phyloP scores from a whole-genome alignment of 129 eudicot species.

The Artemisia argyi region DNA sequence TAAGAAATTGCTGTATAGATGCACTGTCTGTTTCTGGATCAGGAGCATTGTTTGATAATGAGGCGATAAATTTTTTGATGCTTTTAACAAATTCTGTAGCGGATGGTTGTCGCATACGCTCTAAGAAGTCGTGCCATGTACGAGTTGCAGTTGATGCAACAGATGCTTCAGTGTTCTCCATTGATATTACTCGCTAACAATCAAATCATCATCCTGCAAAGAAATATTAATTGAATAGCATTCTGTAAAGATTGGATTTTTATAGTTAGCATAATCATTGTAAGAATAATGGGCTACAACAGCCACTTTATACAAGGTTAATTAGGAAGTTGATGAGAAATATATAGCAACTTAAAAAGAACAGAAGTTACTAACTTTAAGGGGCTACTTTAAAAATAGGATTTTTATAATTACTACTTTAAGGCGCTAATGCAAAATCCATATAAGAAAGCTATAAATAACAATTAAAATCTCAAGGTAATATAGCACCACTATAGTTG shows the following conservation, averaged over 20 bases:
- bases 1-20: constrained; percentile 71
- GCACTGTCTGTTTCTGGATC: constrained; percentile 82
- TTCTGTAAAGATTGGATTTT: not conserved
- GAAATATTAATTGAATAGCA: not conserved
- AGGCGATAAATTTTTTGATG: constrained; percentile 76
- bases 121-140: constrained; percentile 91
- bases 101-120: constrained; percentile 89
- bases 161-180: constrained; percentile 69
- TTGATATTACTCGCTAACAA: constrained; percentile 16
- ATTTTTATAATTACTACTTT: too few species aligned
- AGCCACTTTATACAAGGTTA: not conserved
- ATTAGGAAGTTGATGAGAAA: not conserved
- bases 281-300: not conserved
- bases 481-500: too few species aligned
- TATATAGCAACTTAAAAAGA: not conserved
- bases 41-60: constrained; percentile 64
- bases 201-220: constrained; percentile 20
- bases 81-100: constrained; percentile 81
- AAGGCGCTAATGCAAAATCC: too few species aligned
- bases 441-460: too few species aligned
- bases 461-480: too few species aligned
- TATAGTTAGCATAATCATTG: not conserved
- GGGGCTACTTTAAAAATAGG: too few species aligned
- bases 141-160: constrained; percentile 71
- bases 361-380: not conserved